phyloP scores from a whole-genome alignment of 306 rosid species.

The Citrullus amarus region DNA sequence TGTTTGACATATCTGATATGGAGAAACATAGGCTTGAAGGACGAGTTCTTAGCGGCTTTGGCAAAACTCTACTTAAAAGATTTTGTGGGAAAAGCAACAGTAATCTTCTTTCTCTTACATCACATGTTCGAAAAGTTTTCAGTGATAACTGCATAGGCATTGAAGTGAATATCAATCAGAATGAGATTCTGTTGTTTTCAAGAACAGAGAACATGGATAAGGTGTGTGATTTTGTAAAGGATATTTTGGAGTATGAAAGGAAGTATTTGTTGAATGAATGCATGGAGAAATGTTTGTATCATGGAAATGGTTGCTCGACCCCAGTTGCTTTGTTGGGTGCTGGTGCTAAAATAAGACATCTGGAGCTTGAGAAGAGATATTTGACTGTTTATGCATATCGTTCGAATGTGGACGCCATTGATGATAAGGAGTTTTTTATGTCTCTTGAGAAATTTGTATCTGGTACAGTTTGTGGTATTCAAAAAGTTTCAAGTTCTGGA shows the following conservation, averaged over 20 bases:
- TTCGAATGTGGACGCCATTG: constrained; percentile 38
- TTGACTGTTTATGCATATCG: constrained; percentile 57
- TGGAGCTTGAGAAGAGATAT: constrained; percentile 69
- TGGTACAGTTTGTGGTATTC: constrained; percentile 53
- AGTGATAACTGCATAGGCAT: constrained; percentile 49
- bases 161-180: constrained; percentile 49
- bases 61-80: constrained; percentile 52
- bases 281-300: constrained; percentile 60
- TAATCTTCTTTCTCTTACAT: constrained; percentile 38
- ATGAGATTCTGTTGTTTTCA: constrained; percentile 52
- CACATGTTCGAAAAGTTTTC: constrained; percentile 40
- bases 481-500: constrained; percentile 33
- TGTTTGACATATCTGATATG: constrained; percentile 50
- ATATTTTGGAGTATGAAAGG: constrained; percentile 43
- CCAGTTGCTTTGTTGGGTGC: constrained; percentile 79
- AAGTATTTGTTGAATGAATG: constrained; percentile 57
- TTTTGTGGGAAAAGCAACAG: constrained; percentile 69
- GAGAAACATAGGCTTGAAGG: constrained; percentile 40
- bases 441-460: constrained; percentile 48
- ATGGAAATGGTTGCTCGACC: constrained; percentile 45
- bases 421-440: constrained; percentile 66
- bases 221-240: constrained; percentile 26
- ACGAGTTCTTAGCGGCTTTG: constrained; percentile 52
- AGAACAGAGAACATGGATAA: constrained; percentile 41
- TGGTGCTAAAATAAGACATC: constrained; percentile 84